phyloP scores from a whole-genome alignment of 1,284 basidiomycete genomes.

The Cutaneotrichosporon daszewskae region DNA sequence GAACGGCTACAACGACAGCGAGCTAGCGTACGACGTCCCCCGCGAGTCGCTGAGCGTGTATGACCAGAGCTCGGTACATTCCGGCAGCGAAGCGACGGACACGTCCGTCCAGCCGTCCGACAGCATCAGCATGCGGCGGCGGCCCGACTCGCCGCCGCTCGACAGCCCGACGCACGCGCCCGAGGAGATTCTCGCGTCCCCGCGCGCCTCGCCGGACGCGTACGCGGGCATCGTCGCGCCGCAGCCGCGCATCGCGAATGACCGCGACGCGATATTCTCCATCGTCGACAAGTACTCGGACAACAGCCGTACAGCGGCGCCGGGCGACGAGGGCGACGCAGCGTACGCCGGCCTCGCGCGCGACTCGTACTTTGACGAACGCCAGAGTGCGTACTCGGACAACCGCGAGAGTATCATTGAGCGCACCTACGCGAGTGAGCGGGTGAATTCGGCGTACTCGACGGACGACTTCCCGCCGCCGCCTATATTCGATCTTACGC shows the following conservation, averaged over 20 bases:
- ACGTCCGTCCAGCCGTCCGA: conserved; percentile 15
- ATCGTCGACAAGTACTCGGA: conserved; percentile 16
- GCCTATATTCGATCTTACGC: conserved; percentile 50
- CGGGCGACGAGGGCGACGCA: neutral
- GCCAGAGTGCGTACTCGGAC: conserved; percentile 1
- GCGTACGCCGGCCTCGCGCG: conserved; percentile 3
- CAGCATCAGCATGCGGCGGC: conserved; percentile 11
- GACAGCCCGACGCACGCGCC: neutral
- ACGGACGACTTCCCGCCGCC: conserved; percentile 21
- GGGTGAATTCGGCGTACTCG: conserved; percentile 13
- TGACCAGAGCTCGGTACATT: too few species aligned
- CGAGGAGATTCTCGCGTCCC: conserved; percentile 1
- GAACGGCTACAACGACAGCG: neutral
- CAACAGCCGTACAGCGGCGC: neutral
- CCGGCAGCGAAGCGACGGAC: too few species aligned
- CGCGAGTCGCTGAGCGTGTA: neutral
- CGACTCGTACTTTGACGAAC: neutral
- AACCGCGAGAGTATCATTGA: conserved; percentile 10
- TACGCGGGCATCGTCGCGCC: conserved; percentile 13
- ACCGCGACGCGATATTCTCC: conserved; percentile 16
- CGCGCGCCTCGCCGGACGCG: conserved; percentile 2
- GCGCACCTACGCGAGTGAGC: conserved; percentile 13
- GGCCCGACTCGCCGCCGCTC: conserved; percentile 4
- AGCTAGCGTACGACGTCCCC: neutral
- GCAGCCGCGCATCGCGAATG: conserved; percentile 5